Base-by-base conservation (phyloP, 192 early-diverging fungal genomes). In the Backusella mclennaniae region DNA sequence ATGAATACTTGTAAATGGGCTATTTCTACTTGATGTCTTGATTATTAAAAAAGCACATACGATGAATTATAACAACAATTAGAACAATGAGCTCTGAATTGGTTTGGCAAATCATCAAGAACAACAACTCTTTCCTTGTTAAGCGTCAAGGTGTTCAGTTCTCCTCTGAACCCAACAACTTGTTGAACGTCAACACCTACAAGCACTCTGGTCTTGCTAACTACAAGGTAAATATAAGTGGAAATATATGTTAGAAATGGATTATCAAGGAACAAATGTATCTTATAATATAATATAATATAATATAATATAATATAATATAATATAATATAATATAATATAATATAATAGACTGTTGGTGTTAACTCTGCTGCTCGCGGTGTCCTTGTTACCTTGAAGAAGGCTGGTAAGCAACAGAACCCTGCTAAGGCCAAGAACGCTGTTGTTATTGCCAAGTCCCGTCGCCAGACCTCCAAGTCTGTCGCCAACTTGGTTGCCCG, bases 201-300 rank as follows among this genome's bases (percentile, higher is more conserved):
- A 95, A 95, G 89, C 92, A 88, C 88, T 91, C 92, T 80, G 93
- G 92, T 66, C 66, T 95, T 82, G 92, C 92, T 75, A 90, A 91
- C 89, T 84, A 84, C 73, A 93, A 93, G 93, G 91, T 90, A 83
- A 26, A 41, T 74, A 53, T 59, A 42, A 33, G 73, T 42, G n/a
- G 17, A 49, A 1, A 59, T 4, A 12, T 35, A 35, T 68, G 33
- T 19, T 46, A 11, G 46, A 63, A 56, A 63, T n/a, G 4, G 56
- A 29, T 3, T 23, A 49, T n/a, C 23, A 63, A 63, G n/a, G 53
- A 56, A 21, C 21, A 56, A 56, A 2, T 14, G 26, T 29, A 5
- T 63, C 56, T 29, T 63, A 63, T 17, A 49, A 44, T 44, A 14
- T 44, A 49, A 49, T 49, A n/a, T 49, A 63, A 46, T 82, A 95